Evolutionary conservation across 768 basidiomycete genomes (phyloP), one percentile per base, ranked within the genome.

Genomic region (Phlebiopsis flavidoalba): DNA sequence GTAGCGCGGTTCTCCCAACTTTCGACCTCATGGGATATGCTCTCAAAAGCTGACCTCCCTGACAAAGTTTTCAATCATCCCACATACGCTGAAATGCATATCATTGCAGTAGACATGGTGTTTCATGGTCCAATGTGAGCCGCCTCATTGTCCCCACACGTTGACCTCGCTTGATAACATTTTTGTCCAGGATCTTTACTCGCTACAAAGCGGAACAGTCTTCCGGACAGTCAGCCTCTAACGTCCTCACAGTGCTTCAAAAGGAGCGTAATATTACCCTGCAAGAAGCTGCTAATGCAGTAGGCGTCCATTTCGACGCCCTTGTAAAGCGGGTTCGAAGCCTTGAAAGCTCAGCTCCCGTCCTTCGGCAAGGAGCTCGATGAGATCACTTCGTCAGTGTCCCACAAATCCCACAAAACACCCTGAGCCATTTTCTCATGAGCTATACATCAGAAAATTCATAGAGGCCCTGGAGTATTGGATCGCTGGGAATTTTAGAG

Each of bases 171-270:
- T 31, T 31, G 26, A 31, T 31, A 31, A 31, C 26, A 31, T 6
- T 31, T 6, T 14, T 11, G 26, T 31, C 0, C 54, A 87, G 87
- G 86, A 89, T 61, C 73, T 89, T 22, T 88, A 87, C 66, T 88
- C 85, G 14, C n/a, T 89, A 89, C 74, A 83, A 88, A 70, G 83
- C 87, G 82, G 87, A 91, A 67, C 86, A 88, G 67, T 80, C 83
- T 55, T 85, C 84, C 66, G 88, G 86, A 17, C 82, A 83, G 57
- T 74, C 74, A 21, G 85, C 85, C 33, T 88, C 79, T 66, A 80
- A 80, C 57, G 70, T 84, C 15, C 72, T 85, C 37, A 78, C 79
- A 0, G 75, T 82, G 15, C 77, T 83, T 48, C 83, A 83, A 80
- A 72, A 78, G 36, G 74, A 81, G 40, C 68, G 70, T 31, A 62